phyloP scores from a whole-genome alignment of 1,284 basidiomycete genomes.

The Apiotrichum laibachii region DNA sequence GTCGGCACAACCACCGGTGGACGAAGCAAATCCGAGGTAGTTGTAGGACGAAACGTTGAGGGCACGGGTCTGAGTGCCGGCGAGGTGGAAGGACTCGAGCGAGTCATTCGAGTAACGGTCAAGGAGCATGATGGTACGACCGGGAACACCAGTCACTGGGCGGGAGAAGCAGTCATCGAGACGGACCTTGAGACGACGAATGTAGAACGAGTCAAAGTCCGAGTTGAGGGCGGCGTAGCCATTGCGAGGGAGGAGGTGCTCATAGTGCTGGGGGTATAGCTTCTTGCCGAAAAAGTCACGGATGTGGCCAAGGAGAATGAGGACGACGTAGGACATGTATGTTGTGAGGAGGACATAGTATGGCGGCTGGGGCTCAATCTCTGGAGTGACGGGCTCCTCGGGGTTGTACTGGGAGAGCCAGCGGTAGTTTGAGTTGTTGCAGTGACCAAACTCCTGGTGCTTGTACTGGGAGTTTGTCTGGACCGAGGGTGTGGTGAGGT shows the following conservation, averaged over 20 bases:
- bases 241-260: constrained; percentile 74
- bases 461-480: constrained; percentile 40
- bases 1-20: constrained; percentile 87
- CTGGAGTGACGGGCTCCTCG: constrained; percentile 54
- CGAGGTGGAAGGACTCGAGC: constrained; percentile 73
- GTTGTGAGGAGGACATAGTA: constrained; percentile 90
- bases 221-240: constrained; percentile 96
- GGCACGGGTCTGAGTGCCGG: constrained; percentile 77
- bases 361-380: constrained; percentile 71
- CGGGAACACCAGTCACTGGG: constrained; percentile 91
- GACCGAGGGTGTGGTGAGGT: constrained; percentile 42
- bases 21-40: constrained; percentile 97
- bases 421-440: constrained; percentile 49
- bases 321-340: constrained; percentile 82
- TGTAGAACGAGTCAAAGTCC: constrained; percentile 99
- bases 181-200: constrained; percentile 86
- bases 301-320: constrained; percentile 86
- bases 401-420: constrained; percentile 51
- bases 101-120: constrained; percentile 82
- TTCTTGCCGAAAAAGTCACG: constrained; percentile 94
- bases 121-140: constrained; percentile 82
- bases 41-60: constrained; percentile 99
- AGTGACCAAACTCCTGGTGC: constrained; percentile 50
- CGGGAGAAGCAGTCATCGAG: constrained; percentile 96
- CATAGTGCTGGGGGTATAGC: constrained; percentile 68